A percentile compares a stretch with the other conserved stretches of the same genome.
phyloP scores from a whole-genome alignment of 2,329 filamentous ascomycete species.

The Aspergillus floridensis region DNA sequence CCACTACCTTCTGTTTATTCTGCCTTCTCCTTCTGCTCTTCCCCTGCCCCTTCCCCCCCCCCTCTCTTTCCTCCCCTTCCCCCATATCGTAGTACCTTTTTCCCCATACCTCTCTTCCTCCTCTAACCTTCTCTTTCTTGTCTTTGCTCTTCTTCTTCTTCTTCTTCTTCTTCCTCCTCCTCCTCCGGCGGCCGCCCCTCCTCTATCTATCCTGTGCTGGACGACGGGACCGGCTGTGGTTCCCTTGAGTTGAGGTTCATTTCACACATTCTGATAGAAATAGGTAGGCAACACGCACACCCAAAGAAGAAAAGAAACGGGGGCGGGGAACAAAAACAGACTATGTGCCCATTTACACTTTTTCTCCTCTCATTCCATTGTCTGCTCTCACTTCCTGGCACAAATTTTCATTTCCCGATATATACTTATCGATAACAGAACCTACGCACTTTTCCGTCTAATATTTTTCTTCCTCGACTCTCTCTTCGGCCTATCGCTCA shows the following conservation, averaged over 20 bases:
- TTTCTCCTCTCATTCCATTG: not conserved
- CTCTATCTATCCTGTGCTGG: slow-evolving; percentile 9
- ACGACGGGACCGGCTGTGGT: slow-evolving; percentile 7
- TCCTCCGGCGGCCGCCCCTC: slow-evolving; percentile 5
- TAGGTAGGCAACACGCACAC: not conserved
- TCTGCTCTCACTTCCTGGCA: not conserved
- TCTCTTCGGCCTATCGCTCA: slow-evolving; percentile 6
- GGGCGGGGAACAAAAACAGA: too few species aligned
- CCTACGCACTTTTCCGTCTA: not conserved
- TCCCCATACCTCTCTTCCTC: slow-evolving; percentile 1
- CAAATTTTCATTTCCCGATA: not conserved
- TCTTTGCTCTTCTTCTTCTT: too few species aligned
- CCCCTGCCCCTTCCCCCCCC: not conserved
- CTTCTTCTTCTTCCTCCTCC: too few species aligned
- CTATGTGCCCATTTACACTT: not conserved
- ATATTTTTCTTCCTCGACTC: not conserved
- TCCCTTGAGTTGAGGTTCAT: not conserved
- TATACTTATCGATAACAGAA: slow-evolving; percentile 4
- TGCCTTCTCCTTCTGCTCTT: slow-evolving; percentile 9
- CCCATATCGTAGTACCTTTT: not conserved
- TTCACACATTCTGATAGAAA: slow-evolving; percentile 1
- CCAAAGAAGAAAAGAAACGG: too few species aligned
- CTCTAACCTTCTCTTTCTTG: slow-evolving; percentile 1
- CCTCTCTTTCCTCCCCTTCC: not conserved
- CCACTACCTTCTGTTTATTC: slow-evolving; percentile 6